phyloP scores from a whole-genome alignment of 2,329 filamentous ascomycete species.

The Talaromyces marneffei region DNA sequence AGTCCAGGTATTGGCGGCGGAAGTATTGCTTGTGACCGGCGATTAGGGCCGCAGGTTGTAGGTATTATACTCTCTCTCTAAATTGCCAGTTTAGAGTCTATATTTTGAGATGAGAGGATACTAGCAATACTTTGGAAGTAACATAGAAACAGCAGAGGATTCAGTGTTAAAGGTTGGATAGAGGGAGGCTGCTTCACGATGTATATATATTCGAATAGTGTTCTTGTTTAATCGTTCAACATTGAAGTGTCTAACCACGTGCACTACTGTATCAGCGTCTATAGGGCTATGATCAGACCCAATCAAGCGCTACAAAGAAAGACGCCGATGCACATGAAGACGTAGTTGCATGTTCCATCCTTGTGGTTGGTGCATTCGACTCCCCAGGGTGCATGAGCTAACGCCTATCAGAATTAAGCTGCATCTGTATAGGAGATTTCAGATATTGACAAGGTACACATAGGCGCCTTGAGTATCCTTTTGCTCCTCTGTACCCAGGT shows the following conservation, averaged over 20 bases:
- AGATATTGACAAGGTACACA: neutral
- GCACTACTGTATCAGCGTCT: neutral
- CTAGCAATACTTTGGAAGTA: neutral
- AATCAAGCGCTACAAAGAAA: neutral
- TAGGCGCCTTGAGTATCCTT: too few species aligned
- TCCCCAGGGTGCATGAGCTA: neutral
- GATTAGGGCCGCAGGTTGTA: neutral
- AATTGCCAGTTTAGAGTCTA: neutral
- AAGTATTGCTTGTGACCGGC: neutral
- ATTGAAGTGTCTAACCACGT: neutral
- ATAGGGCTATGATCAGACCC: neutral
- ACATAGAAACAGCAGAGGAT: too few species aligned
- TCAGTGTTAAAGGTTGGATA: too few species aligned
- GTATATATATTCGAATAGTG: neutral
- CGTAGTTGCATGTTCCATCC: neutral
- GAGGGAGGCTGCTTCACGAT: neutral
- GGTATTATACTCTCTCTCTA: too few species aligned
- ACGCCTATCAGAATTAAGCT: neutral
- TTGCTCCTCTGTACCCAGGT: too few species aligned
- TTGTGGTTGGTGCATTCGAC: neutral
- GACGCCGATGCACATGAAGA: neutral
- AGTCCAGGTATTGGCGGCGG: neutral
- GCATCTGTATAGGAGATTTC: neutral
- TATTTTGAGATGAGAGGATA: neutral
- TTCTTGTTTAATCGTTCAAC: neutral